These are phyloP conservation scores for Colletotrichum agaves DNA, from an alignment of 2,329 filamentous ascomycete genomes.

Conservation along the genomic window DNA sequence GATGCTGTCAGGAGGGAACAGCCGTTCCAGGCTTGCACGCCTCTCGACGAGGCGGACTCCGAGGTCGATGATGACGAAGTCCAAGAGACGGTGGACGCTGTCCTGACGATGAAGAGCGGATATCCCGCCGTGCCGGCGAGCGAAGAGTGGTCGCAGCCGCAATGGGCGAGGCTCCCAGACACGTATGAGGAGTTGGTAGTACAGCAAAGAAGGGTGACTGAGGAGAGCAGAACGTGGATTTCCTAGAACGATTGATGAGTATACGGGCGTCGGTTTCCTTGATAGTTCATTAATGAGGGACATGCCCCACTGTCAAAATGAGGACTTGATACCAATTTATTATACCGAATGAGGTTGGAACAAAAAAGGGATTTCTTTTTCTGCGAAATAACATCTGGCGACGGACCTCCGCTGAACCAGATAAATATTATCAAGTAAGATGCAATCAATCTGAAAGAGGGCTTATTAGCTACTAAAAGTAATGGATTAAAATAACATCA, in stretches of 20 bases:
- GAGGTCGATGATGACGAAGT: conserved; percentile 35
- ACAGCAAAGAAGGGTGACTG: conserved; percentile 22
- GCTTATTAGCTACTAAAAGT: too few relatives aligned
- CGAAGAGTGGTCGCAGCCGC: conserved; percentile 36
- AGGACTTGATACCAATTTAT: conserved; percentile 17
- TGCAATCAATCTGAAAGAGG: too few relatives aligned
- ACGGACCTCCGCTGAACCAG: too few relatives aligned
- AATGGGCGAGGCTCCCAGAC: conserved; percentile 35
- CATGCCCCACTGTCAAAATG: background rate
- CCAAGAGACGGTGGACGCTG: conserved; percentile 33
- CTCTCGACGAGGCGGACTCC: conserved; percentile 36
- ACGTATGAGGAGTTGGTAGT: conserved; percentile 36
- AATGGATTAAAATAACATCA: too few relatives aligned
- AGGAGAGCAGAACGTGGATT: conserved; percentile 19
- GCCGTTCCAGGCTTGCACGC: conserved; percentile 23
- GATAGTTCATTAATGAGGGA: background rate
- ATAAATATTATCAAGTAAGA: too few relatives aligned
- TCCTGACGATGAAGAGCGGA: conserved; percentile 20
- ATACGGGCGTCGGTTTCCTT: background rate
- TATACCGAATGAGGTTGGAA: too few relatives aligned
- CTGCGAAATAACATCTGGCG: too few relatives aligned
- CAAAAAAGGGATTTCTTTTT: too few relatives aligned
- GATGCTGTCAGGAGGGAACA: conserved; percentile 29
- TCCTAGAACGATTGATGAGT: conserved; percentile 8
- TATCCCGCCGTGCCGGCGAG: conserved; percentile 27